Evolutionary conservation across 108 stramenopile species (phyloP).

Genomic region (Chaetoceros tenuissimus): DNA sequence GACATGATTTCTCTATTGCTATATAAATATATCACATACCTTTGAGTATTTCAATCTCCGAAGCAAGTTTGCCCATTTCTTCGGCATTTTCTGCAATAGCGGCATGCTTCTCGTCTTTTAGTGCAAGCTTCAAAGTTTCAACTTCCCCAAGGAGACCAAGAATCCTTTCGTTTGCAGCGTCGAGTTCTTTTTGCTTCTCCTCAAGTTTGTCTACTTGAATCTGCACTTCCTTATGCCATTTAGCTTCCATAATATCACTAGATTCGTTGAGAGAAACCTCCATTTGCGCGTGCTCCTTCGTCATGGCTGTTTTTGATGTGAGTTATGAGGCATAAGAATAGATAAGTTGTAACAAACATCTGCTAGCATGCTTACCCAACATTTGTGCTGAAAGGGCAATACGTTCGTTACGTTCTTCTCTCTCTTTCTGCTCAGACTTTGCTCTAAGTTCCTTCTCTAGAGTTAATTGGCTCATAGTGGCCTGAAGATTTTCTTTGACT

Average conservation of each 20-base stretch:
- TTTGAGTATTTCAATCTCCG: background rate
- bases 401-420: constrained; percentile 15
- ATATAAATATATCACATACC: no score
- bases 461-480: constrained; percentile 3
- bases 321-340: no score
- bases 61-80: background rate
- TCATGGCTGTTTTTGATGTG: no score
- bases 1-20: no score
- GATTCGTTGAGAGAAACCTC: constrained; percentile 13
- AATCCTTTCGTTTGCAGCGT: background rate
- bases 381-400: constrained; percentile 18
- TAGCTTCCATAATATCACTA: constrained; percentile 7
- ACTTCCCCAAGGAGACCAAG: background rate
- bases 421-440: constrained; percentile 19
- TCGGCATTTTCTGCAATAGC: background rate
- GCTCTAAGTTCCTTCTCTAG: constrained; percentile 15
- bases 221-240: background rate
- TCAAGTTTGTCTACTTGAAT: background rate
- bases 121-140: background rate
- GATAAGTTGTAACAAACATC: no score
- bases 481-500: background rate
- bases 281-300: constrained; percentile 13
- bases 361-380: no score
- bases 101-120: constrained; percentile 1
- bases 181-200: background rate